Conservation (phyloP, 2,329 filamentous ascomycete genomes). For the Arthrinium puccinioides region DNA sequence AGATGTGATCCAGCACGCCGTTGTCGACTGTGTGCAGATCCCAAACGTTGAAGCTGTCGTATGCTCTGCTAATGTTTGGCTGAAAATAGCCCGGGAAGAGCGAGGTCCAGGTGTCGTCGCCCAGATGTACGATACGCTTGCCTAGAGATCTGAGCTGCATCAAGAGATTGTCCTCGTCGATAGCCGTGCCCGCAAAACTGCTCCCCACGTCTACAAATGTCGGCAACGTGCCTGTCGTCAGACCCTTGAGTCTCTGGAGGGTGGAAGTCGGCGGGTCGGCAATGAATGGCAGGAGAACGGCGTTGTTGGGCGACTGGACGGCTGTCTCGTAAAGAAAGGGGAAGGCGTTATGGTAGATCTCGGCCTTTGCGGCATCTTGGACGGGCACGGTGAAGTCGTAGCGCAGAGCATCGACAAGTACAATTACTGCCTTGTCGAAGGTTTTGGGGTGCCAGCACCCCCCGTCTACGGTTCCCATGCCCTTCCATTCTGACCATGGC, state of each 20-base stretch:
- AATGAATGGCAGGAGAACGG: slow-evolving; percentile 89
- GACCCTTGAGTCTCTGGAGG: slow-evolving; percentile 81
- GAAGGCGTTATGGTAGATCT: slow-evolving; percentile 79
- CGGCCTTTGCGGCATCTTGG: slow-evolving; percentile 39
- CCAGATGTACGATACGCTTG: slow-evolving; percentile 80
- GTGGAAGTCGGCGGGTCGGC: slow-evolving; percentile 94
- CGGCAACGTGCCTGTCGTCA: slow-evolving; percentile 91
- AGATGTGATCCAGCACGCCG: slow-evolving; percentile 84
- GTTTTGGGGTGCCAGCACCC: slow-evolving; percentile 97
- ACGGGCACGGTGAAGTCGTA: slow-evolving; percentile 95
- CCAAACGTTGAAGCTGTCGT: slow-evolving; percentile 98
- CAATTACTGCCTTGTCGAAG: slow-evolving; percentile 84
- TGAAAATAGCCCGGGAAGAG: slow-evolving; percentile 94
- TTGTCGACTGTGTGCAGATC: slow-evolving; percentile 96
- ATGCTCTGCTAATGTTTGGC: slow-evolving; percentile 74
- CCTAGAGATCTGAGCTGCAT: slow-evolving; percentile 57
- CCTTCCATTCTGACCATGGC: slow-evolving; percentile 32
- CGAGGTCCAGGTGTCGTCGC: slow-evolving; percentile 96
- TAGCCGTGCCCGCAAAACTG: slow-evolving; percentile 90
- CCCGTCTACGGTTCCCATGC: slow-evolving; percentile 37
- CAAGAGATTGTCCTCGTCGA: slow-evolving; percentile 82
- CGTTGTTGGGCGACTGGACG: slow-evolving; percentile 65
- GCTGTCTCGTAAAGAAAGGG: slow-evolving; percentile 83
- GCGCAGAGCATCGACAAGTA: slow-evolving; percentile 86
- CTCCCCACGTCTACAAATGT: slow-evolving; percentile 92